A percentile compares a stretch with the other conserved stretches of the same genome.
phyloP scores from a whole-genome alignment of 805 yeast species.

The Helenozyma baotianmanensis region DNA sequence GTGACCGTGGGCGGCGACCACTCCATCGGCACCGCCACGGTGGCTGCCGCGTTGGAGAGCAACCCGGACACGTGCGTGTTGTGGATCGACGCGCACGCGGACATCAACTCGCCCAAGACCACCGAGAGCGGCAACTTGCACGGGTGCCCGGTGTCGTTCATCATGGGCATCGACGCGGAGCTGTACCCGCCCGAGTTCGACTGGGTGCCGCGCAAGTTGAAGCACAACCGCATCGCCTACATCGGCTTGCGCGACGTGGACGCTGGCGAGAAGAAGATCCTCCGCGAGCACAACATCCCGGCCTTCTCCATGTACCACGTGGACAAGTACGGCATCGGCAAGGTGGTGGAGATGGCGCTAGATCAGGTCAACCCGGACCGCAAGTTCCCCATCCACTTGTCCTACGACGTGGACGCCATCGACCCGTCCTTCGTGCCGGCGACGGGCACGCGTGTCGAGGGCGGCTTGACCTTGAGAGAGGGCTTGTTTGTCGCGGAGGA shows the following conservation, averaged over 20 bases:
- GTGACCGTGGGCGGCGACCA: constrained; percentile 95
- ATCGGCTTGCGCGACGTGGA: constrained; percentile 95
- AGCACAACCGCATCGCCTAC: constrained; percentile 73
- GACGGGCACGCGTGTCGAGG: constrained; percentile 96
- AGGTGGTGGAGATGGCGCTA: constrained; percentile 89
- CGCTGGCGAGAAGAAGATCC: constrained; percentile 70
- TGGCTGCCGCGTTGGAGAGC: constrained; percentile 72
- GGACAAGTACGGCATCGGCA: constrained; percentile 88
- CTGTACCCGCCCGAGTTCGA: constrained; percentile 66
- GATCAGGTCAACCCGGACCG: constrained; percentile 68
- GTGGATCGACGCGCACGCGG: constrained; percentile 99
- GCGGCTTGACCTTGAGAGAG: constrained; percentile 91
- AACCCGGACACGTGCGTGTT: constrained; percentile 84
- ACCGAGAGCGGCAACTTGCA: constrained; percentile 89
- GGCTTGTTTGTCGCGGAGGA: constrained; percentile 91
- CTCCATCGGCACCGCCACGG: constrained; percentile 91
- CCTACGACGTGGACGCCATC: constrained; percentile 95
- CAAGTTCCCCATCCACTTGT: constrained; percentile 72
- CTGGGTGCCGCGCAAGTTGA: constrained; percentile 75
- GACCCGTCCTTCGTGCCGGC: constrained; percentile 95
- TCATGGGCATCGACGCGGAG: constrained; percentile 72
- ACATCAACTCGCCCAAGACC: constrained; percentile 81
- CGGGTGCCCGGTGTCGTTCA: constrained; percentile 93
- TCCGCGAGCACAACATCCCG: constrained; percentile 65
- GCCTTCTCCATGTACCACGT: constrained; percentile 96